A percentile compares a stretch with the other conserved stretches of the same genome.
Conservation (phyloP, 305 asterid genomes). For the Fraxinus baroniana region DNA sequence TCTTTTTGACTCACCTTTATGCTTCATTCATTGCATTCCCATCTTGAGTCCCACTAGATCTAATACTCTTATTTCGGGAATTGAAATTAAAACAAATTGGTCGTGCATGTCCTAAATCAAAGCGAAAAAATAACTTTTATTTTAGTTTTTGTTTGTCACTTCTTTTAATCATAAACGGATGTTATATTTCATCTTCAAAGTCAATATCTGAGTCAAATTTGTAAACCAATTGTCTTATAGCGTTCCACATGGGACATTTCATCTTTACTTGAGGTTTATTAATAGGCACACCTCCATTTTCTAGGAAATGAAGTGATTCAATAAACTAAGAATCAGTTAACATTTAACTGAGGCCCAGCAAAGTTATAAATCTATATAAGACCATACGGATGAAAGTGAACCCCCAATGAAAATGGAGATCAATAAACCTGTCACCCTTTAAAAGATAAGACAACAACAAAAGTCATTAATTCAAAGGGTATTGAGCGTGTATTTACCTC, state of each 20-base stretch:
- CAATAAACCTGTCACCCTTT: background rate
- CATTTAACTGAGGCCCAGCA: slow-evolving; percentile 9
- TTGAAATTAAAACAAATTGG: background rate
- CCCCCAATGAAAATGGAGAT: background rate
- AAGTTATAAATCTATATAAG: slow-evolving; percentile 6
- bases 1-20: background rate
- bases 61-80: slow-evolving; percentile 7
- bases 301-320: slow-evolving; percentile 6
- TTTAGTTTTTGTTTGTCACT: background rate
- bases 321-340: slow-evolving; percentile 9
- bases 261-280: background rate
- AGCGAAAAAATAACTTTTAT: slow-evolving; percentile 5
- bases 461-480: slow-evolving; percentile 7
- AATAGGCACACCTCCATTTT: slow-evolving; percentile 10
- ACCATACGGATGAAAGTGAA: slow-evolving; percentile 10
- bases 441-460: slow-evolving; percentile 3
- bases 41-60: slow-evolving; percentile 5
- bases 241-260: background rate
- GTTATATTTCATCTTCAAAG: slow-evolving; percentile 10
- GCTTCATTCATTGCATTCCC: background rate
- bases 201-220: slow-evolving; percentile 12
- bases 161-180: slow-evolving; percentile 19
- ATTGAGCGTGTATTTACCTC: slow-evolving; percentile 59
- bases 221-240: slow-evolving; percentile 5
- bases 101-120: slow-evolving; percentile 15